phyloP scores from a whole-genome alignment of 1,284 basidiomycete species.

The Abortiporus biennis region DNA sequence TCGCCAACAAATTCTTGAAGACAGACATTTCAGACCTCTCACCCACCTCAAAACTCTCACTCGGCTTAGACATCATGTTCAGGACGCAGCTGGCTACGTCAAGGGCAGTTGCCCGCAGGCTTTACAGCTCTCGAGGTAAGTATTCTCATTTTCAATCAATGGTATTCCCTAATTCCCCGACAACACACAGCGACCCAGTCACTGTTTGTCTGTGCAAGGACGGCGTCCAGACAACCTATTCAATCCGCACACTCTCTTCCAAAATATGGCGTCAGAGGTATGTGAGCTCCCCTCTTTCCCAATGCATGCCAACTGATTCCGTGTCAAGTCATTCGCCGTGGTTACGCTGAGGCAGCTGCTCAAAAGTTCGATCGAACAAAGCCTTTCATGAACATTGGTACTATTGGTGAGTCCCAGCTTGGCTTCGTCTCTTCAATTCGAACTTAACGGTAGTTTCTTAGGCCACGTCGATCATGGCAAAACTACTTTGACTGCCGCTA shows the following conservation, averaged over 20 bases:
- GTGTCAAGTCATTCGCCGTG: slow-evolving; percentile 38
- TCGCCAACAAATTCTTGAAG: slow-evolving; percentile 13
- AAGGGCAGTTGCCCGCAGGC: slow-evolving; percentile 42
- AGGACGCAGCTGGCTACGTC: slow-evolving; percentile 42
- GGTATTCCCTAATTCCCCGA: slow-evolving; percentile 9
- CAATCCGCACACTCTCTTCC: slow-evolving; percentile 11
- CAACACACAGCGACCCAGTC: slow-evolving; percentile 21
- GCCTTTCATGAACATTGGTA: slow-evolving; percentile 97
- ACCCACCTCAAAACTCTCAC: too few relatives aligned
- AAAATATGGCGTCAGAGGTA: slow-evolving; percentile 19
- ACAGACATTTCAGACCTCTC: slow-evolving; percentile 13
- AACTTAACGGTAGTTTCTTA: slow-evolving; percentile 21
- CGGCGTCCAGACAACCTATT: slow-evolving; percentile 21
- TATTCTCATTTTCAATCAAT: neutral
- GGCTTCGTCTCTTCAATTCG: slow-evolving; percentile 5
- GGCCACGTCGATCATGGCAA: slow-evolving; percentile 94
- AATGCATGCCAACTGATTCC: slow-evolving; percentile 2
- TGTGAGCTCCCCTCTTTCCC: slow-evolving; percentile 6
- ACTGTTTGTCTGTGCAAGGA: slow-evolving; percentile 23
- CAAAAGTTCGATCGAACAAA: slow-evolving; percentile 79
- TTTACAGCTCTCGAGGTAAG: slow-evolving; percentile 44
- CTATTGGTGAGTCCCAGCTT: slow-evolving; percentile 59
- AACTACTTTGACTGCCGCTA: slow-evolving; percentile 97
- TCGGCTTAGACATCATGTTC: slow-evolving; percentile 36
- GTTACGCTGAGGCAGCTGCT: slow-evolving; percentile 66